Evolutionary conservation across 805 yeast genomes (phyloP), one percentile per base, ranked within the genome.

Genomic region (Scheffersomyces ergatensis): DNA sequence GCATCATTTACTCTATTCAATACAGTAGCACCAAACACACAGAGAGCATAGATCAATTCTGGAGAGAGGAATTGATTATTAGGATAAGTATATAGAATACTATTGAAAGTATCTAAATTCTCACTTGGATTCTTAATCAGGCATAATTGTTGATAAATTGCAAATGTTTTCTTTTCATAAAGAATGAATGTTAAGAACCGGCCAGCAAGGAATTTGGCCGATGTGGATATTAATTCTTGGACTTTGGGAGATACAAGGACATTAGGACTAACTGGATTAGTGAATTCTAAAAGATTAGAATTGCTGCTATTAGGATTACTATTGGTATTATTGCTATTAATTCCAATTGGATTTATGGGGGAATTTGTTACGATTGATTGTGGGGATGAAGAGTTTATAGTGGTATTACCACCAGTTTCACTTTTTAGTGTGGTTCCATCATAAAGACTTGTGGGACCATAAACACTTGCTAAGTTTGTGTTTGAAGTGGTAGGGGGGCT

Each of bases 61-160:
- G 40, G 36, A 9, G 40, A 38, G n/a, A 38, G 16, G 17, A 29
- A 38, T 21, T 21, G 31, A 19, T 38, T 38, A 23, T 13, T 32
- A 4, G 40, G 40, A 17, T 25, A 38, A 5, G 20, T 21, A n/a
- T 21, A 33, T n/a, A 31, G 32, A 1, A 32, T 11, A 9, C 20
- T 18, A 11, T 15, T 26, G 3, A 32, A n/a, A 4, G 23, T 13
- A 11, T 32, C 29, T 12, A 13, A 5, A 19, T 7, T 5, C 5
- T 29, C 13, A 4, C 5, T 15, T 3, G 32, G 18, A 29, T 31
- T n/a, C 3, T 9, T 7, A 23, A 20, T 8, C 5, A 9, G 21
- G 11, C 30, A 15, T 7, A 33, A 31, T 14, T 32, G 35, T 14
- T 23, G 14, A 27, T 32, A 38, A 20, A 32, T 13, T 15, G 25